These are phyloP conservation scores for Prunus salicina DNA, from an alignment of 306 rosid genomes.

Conservation along the genomic window DNA sequence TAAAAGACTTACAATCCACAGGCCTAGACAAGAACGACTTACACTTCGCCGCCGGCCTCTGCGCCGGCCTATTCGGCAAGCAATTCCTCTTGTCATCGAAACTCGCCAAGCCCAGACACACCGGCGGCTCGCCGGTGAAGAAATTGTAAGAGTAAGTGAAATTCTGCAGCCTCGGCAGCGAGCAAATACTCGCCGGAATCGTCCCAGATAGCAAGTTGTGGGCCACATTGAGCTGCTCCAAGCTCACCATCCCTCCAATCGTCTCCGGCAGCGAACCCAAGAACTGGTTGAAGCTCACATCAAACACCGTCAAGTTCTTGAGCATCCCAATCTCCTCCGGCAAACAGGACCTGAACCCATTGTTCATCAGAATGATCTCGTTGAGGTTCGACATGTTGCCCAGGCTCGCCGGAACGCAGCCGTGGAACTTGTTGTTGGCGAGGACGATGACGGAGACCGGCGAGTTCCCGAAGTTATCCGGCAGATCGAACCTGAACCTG, in stretches of 20 bases:
- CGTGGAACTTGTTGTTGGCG: constrained; percentile 77
- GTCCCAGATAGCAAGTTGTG: constrained; percentile 73
- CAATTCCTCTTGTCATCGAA: constrained; percentile 68
- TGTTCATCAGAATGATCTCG: constrained; percentile 79
- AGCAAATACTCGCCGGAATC: constrained; percentile 69
- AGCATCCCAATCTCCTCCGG: constrained; percentile 71
- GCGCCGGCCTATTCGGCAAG: constrained; percentile 60
- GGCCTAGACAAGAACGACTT: constrained; percentile 64
- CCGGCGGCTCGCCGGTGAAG: constrained; percentile 80
- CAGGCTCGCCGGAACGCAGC: constrained; percentile 77
- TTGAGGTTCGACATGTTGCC: constrained; percentile 79
- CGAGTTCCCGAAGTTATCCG: constrained; percentile 86
- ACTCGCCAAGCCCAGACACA: constrained; percentile 42
- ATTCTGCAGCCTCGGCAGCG: constrained; percentile 66
- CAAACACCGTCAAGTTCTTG: constrained; percentile 78
- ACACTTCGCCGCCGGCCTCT: constrained; percentile 58
- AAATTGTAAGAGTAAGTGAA: constrained; percentile 77
- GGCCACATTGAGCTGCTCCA: constrained; percentile 85
- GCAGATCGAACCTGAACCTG: constrained; percentile 63
- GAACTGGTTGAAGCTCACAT: constrained; percentile 70
- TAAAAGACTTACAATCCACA: constrained; percentile 66
- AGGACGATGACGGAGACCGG: constrained; percentile 91
- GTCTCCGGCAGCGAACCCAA: constrained; percentile 74
- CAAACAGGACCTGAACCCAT: constrained; percentile 64
- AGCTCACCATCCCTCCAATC: constrained; percentile 45